Evolutionary conservation across 257 asterid genomes (phyloP).

Genomic region (Rubia yunnanensis): DNA sequence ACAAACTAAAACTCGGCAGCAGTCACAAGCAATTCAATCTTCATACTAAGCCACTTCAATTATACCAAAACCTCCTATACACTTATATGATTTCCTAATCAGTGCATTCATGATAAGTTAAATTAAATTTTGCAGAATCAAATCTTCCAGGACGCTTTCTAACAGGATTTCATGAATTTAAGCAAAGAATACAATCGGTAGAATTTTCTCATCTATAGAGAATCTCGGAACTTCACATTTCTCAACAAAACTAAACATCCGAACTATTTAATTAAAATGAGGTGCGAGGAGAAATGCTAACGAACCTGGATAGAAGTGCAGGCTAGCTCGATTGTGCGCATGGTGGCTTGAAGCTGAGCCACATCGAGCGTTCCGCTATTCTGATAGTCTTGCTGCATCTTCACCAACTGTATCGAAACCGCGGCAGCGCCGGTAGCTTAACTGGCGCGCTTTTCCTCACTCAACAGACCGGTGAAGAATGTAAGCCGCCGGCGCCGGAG

Average conservation of each 20-base stretch:
- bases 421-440: background rate
- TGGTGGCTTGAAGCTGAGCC: constrained; percentile 71
- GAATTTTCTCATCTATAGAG: background rate
- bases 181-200: background rate
- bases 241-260: background rate
- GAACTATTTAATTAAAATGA: background rate
- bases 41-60: background rate
- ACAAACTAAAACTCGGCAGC: background rate
- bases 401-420: constrained; percentile 9
- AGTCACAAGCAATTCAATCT: background rate
- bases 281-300: background rate
- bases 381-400: constrained; percentile 41
- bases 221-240: background rate
- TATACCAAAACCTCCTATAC: background rate
- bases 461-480: background rate
- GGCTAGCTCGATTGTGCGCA: constrained; percentile 80
- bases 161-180: background rate
- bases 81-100: background rate
- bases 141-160: background rate
- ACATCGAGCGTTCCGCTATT: constrained; percentile 40
- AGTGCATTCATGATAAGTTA: background rate
- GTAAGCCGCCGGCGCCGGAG: background rate
- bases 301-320: constrained; percentile 77
- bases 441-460: background rate
- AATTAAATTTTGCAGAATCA: background rate